Evolutionary conservation across 495 filamentous ascomycete species (phyloP).

Genomic region (Daldinia concentrica): DNA sequence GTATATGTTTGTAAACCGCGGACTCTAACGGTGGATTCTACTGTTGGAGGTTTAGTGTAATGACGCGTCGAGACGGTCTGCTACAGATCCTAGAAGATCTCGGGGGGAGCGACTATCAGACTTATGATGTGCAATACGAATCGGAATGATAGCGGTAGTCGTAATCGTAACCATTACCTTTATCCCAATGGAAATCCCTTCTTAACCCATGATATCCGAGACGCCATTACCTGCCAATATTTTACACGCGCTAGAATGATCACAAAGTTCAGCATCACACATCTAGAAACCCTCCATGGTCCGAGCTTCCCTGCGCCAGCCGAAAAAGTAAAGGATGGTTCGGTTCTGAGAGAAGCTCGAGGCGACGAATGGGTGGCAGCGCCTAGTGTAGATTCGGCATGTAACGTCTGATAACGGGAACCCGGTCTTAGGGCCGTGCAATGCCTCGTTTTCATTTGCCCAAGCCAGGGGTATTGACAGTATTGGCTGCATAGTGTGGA

Average conservation of each 20-base stretch:
- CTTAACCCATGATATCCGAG: neutral
- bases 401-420: constrained; percentile 1
- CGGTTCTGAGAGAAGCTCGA: constrained; percentile 2
- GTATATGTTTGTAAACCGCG: neutral
- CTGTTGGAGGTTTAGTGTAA: neutral
- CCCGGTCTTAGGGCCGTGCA: constrained; percentile 1
- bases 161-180: neutral
- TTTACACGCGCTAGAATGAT: neutral
- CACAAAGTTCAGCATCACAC: neutral
- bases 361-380: neutral
- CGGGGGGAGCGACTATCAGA: neutral
- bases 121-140: neutral
- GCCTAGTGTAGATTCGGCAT: neutral
- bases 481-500: neutral
- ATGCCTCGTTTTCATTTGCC: neutral
- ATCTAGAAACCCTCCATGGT: neutral
- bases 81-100: neutral
- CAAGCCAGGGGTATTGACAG: neutral
- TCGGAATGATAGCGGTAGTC: neutral
- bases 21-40: neutral
- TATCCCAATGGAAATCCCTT: neutral
- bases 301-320: neutral
- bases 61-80: neutral
- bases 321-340: neutral
- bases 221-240: neutral